phyloP scores from a whole-genome alignment of 257 asterid genomes.

The Mentha longifolia region DNA sequence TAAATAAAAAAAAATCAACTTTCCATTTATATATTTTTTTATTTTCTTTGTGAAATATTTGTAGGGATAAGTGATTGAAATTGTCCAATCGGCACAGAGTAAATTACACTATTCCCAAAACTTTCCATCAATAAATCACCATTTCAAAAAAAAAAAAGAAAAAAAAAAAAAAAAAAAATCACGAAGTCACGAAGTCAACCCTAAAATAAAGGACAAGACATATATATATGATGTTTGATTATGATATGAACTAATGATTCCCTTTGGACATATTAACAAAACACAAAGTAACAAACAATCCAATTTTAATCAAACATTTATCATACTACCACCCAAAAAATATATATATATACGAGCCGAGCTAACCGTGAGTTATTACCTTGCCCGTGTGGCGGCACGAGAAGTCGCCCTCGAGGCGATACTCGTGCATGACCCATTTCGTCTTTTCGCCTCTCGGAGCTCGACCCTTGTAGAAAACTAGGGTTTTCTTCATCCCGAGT shows the following conservation, averaged over 20 bases:
- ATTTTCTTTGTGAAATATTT: not conserved
- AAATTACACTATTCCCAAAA: slow-evolving; percentile 21
- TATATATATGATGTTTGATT: not conserved
- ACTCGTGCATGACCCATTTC: slow-evolving; percentile 95
- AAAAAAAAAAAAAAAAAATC: too few species aligned
- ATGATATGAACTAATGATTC: not conserved
- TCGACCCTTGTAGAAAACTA: slow-evolving; percentile 84
- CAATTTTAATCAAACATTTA: not conserved
- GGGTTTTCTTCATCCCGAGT: slow-evolving; percentile 88
- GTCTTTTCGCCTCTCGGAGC: slow-evolving; percentile 86
- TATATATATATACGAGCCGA: not conserved
- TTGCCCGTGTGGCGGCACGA: slow-evolving; percentile 70
- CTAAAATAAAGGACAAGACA: slow-evolving; percentile 28
- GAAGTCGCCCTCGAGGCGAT: slow-evolving; percentile 74
- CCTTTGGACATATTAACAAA: not conserved
- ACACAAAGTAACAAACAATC: not conserved
- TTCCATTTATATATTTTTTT: too few species aligned
- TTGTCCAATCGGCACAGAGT: slow-evolving; percentile 33
- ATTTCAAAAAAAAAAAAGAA: not conserved
- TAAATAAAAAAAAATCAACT: too few species aligned
- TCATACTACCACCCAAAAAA: too few species aligned
- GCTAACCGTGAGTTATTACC: slow-evolving; percentile 28
- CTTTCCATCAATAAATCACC: slow-evolving; percentile 31
- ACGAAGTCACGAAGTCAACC: slow-evolving; percentile 49
- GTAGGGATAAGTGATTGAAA: slow-evolving; percentile 28